Percentiles rank a stretch among this genome's conserved stretches.
These are phyloP conservation scores for Bocquillonia castaneifolia DNA, from an alignment of 441 rosid genomes.

Conservation along the genomic window DNA sequence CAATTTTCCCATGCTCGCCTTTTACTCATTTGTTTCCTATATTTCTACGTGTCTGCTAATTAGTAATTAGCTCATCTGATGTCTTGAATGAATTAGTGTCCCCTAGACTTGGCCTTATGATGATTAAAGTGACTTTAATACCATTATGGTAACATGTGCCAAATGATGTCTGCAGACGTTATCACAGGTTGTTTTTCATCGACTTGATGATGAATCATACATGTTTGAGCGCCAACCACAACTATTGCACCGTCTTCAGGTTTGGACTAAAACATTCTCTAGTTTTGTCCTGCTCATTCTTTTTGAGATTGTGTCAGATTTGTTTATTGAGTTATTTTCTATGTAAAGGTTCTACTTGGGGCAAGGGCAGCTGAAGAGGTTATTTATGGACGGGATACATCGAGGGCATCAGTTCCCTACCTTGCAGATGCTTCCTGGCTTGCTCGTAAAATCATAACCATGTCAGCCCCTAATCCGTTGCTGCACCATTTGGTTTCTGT, in stretches of 20 bases:
- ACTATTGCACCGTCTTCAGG: constrained; percentile 92
- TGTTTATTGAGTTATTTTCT: background rate
- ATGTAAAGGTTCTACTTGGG: constrained; percentile 67
- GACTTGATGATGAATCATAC: constrained; percentile 83
- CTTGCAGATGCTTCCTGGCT: constrained; percentile 96
- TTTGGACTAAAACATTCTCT: constrained; percentile 26
- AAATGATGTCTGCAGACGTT: constrained; percentile 45
- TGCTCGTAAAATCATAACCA: constrained; percentile 84
- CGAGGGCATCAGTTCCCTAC: constrained; percentile 73
- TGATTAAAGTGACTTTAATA: background rate
- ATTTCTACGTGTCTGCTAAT: background rate
- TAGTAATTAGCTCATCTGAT: background rate
- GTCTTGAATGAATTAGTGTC: background rate
- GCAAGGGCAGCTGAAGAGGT: constrained; percentile 98
- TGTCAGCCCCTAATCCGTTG: constrained; percentile 37
- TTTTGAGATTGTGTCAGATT: constrained; percentile 4
- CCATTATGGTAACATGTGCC: constrained; percentile 11
- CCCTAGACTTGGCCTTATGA: background rate
- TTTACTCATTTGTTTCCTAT: background rate
- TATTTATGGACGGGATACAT: constrained; percentile 78
- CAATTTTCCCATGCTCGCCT: background rate
- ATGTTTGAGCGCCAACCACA: constrained; percentile 90
- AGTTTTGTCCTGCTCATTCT: constrained; percentile 8
- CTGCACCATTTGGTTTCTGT: constrained; percentile 14
- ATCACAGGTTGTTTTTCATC: constrained; percentile 77